phyloP scores from a whole-genome alignment of 495 filamentous ascomycete genomes.

The Trichoderma erinaceum region DNA sequence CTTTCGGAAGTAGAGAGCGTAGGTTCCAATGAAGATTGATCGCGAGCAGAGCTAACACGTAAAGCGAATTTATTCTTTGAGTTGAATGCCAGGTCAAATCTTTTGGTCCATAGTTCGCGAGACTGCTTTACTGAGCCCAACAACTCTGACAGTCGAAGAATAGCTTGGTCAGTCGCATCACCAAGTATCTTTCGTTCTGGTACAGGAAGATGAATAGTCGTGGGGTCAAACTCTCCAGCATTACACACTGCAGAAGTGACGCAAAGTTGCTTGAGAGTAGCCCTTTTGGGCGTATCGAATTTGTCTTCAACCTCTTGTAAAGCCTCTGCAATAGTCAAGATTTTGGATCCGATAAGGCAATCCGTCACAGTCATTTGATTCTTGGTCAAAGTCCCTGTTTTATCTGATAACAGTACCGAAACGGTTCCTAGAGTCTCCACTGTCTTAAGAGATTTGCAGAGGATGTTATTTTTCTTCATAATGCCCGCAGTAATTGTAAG shows the following conservation, averaged over 20 bases:
- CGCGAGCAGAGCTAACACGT: neutral
- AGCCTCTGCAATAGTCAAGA: slow-evolving; percentile 27
- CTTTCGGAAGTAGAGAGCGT: neutral
- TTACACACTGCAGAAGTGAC: slow-evolving; percentile 58
- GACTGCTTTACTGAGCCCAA: slow-evolving; percentile 37
- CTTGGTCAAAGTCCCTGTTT: slow-evolving; percentile 59
- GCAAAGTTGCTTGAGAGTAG: slow-evolving; percentile 38
- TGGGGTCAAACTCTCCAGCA: slow-evolving; percentile 60
- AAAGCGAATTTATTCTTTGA: slow-evolving; percentile 63
- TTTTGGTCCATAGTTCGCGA: neutral
- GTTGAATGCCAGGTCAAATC: slow-evolving; percentile 65
- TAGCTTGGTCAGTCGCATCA: slow-evolving; percentile 67
- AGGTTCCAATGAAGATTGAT: slow-evolving; percentile 16
- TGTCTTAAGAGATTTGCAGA: slow-evolving; percentile 61
- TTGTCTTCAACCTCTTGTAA: neutral
- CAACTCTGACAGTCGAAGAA: slow-evolving; percentile 59
- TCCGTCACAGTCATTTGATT: neutral
- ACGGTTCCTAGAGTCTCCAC: slow-evolving; percentile 66
- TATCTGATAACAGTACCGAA: slow-evolving; percentile 61
- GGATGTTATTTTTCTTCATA: slow-evolving; percentile 57
- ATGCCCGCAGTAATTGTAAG: slow-evolving; percentile 52
- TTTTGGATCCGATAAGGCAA: slow-evolving; percentile 32
- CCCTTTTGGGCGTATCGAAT: neutral
- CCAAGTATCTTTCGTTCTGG: slow-evolving; percentile 55
- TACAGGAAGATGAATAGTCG: slow-evolving; percentile 46